Evolutionary conservation across 208 protist species (phyloP).

Genomic region (Wallacemonas collosoma): DNA sequence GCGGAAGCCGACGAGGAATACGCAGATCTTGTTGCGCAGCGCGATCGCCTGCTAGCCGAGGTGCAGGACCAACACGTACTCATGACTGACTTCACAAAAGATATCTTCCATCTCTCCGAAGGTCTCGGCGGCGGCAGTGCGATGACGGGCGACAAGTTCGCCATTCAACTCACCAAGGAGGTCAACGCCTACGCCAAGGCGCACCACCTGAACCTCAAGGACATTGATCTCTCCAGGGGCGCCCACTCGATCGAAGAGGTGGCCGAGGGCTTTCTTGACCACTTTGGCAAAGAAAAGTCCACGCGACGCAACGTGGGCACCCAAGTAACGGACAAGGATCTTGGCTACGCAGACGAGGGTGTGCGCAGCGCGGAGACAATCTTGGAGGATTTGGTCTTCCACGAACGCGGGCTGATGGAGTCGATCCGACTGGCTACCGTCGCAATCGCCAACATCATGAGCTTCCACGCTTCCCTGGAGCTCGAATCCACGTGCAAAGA

Average conservation of each 20-base stretch:
- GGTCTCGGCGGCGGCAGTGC: conserved; percentile 23
- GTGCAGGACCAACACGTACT: conserved; percentile 43
- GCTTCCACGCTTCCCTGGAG: conserved; percentile 84
- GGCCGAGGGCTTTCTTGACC: conserved; percentile 54
- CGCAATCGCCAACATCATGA: conserved; percentile 78
- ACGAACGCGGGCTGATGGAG: conserved; percentile 60
- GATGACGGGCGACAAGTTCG: conserved; percentile 59
- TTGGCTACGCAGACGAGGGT: conserved; percentile 72
- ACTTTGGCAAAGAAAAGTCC: conserved; percentile 47
- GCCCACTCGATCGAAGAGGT: conserved; percentile 25
- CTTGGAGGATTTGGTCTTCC: conserved; percentile 71
- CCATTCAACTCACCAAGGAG: conserved; percentile 63
- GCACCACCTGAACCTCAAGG: conserved; percentile 34
- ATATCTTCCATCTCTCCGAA: conserved; percentile 60
- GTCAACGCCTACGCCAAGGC: conserved; percentile 64
- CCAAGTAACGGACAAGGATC: conserved; percentile 71
- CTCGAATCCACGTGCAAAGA: conserved; percentile 87
- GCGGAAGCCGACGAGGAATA: conserved; percentile 62
- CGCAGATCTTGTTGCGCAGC: conserved; percentile 46
- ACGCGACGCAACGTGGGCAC: conserved; percentile 46
- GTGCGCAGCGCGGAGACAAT: conserved; percentile 56
- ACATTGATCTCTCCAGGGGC: conserved; percentile 20
- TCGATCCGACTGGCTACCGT: conserved; percentile 64
- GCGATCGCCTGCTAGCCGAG: conserved; percentile 46
- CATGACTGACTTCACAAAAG: conserved; percentile 43